Percentiles rank a stretch among this genome's conserved stretches.
These are phyloP conservation scores for Ceratocystis lukuohia DNA, from an alignment of 2,329 filamentous ascomycete species.

Conservation along the genomic window DNA sequence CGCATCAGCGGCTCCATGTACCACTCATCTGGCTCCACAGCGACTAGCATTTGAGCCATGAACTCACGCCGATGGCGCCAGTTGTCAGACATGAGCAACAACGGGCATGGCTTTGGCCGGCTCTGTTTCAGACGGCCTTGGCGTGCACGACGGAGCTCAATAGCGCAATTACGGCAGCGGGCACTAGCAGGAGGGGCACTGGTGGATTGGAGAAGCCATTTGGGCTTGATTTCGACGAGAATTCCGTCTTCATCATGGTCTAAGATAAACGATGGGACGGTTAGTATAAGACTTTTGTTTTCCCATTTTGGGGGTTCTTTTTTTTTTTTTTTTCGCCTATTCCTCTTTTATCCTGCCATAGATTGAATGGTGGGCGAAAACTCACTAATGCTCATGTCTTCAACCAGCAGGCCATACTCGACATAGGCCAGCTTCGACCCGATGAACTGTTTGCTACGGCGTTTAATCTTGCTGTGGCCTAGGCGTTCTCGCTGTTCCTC, in stretches of 20 bases:
- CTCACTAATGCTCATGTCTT: slow-evolving; percentile 50
- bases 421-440: slow-evolving; percentile 37
- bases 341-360: background rate
- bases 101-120: slow-evolving; percentile 50
- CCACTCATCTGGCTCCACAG: slow-evolving; percentile 19
- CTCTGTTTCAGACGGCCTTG: slow-evolving; percentile 26
- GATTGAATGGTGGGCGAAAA: background rate
- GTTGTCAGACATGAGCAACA: slow-evolving; percentile 26
- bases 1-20: slow-evolving; percentile 17
- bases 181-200: slow-evolving; percentile 49
- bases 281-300: slow-evolving; percentile 3
- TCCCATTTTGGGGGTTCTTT: background rate
- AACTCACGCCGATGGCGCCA: slow-evolving; percentile 31
- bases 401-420: slow-evolving; percentile 54
- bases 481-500: slow-evolving; percentile 3
- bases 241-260: slow-evolving; percentile 25
- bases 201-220: slow-evolving; percentile 68
- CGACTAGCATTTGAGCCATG: slow-evolving; percentile 26
- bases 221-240: slow-evolving; percentile 67
- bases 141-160: slow-evolving; percentile 29
- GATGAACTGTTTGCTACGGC: slow-evolving; percentile 33
- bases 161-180: slow-evolving; percentile 64
- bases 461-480: slow-evolving; percentile 9
- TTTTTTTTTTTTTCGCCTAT: background rate
- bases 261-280: slow-evolving; percentile 18